Base-by-base conservation (phyloP, 1,284 basidiomycete genomes). In the Cutaneotrichosporon sp. region DNA sequence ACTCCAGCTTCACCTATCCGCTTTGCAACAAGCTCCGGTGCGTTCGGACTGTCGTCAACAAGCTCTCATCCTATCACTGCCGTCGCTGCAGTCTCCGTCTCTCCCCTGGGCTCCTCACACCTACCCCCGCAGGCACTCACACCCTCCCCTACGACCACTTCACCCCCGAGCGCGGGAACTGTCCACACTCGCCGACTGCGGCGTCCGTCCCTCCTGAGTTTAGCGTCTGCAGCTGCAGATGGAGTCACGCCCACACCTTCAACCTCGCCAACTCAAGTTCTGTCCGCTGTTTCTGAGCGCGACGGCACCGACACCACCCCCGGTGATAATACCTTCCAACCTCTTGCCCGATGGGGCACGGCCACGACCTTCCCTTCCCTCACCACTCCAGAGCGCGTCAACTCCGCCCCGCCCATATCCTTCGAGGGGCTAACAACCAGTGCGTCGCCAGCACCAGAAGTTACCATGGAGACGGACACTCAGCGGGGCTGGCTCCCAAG, bases 1-100 rank as follows among this genome's bases (percentile, higher is more conserved):
- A 17, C 25, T 3, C 46, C 46, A 10, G 26, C 34, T 16, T 49
- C 46, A 3, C 46, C 46, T 24, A 32, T 49, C 22, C 46, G 66
- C 7, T 71, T 70, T 46, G 64, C 65, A 8, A 55, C 68, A 2
- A 61, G 62, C 5, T 63, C 64, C 11, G 68, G 68, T 44, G 70
- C 70, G 10, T 72, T 72, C 51, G 64, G 66, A 1, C 63, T 71
- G 3, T 39, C 56, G 6, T 35, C 54, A 9, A 19, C 45, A 9
- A 3, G 26, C 26, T 5, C 42, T 5, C 38, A 41, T 5, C 16
- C 38, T 6, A 16, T n/a, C 22, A 17, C 4, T 17, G 11, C 4
- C 17, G 6, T 12, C 11, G 11, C 10, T 20, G 10, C 14, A 17
- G n/a, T 31, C 25, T 39, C 46, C 12, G n/a, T 29, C 4, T 39